Conservation (phyloP, 345 rosid species). For the Adansonia digitata region DNA sequence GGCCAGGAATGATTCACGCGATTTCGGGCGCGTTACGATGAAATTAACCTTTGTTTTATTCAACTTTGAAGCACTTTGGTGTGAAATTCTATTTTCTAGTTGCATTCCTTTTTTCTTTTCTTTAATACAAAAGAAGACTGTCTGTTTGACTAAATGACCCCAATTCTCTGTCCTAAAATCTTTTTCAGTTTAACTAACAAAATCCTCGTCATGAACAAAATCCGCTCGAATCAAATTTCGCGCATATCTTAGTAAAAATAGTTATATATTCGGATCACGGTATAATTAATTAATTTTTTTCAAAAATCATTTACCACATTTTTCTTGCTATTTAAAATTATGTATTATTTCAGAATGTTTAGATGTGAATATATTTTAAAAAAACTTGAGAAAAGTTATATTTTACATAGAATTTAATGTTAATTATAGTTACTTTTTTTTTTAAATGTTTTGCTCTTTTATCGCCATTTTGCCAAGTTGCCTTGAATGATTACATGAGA, state of each 20-base stretch:
- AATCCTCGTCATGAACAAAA: not conserved
- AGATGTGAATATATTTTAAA: too few species aligned
- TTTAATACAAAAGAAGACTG: not conserved
- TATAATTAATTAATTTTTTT: too few species aligned
- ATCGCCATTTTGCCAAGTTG: not conserved
- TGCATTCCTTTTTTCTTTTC: not conserved
- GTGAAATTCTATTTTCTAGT: conserved; percentile 2
- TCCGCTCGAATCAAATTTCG: not conserved
- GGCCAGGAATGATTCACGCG: not conserved
- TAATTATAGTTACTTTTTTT: not conserved
- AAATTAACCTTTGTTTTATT: not conserved
- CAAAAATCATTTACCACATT: too few species aligned
- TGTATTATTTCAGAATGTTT: too few species aligned
- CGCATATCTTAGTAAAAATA: not conserved
- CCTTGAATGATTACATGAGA: not conserved
- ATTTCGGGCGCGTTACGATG: not conserved
- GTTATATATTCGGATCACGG: too few species aligned
- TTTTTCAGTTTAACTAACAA: not conserved
- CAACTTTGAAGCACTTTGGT: not conserved
- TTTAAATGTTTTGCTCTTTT: not conserved
- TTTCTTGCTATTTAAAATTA: too few species aligned
- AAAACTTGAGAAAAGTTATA: too few species aligned
- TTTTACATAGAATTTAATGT: too few species aligned
- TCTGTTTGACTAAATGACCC: not conserved
- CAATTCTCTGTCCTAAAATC: not conserved